Percentiles rank a stretch among this genome's conserved stretches.
Evolutionary conservation across 169 alveolate species (phyloP).

Genomic region (Cryptosporidium bovis): DNA sequence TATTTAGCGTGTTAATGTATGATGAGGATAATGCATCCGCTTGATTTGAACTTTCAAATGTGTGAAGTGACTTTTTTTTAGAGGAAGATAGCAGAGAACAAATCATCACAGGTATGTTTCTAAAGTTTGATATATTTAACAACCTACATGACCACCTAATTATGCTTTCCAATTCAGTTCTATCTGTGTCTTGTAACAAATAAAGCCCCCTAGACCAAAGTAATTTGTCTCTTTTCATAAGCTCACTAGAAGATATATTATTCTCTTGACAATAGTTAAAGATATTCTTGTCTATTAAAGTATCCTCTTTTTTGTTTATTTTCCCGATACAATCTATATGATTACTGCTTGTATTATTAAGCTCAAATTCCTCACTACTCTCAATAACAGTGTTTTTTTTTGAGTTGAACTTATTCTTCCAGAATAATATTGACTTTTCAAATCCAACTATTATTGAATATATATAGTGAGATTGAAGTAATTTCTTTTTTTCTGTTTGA

Average conservation of each 20-base stretch:
- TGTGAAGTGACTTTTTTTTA: conserved; percentile 1
- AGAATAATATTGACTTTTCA: conserved; percentile 50
- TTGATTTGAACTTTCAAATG: conserved; percentile 28
- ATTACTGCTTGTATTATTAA: not conserved
- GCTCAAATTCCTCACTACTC: conserved; percentile 1
- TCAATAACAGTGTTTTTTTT: not conserved
- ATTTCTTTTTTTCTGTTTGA: conserved; percentile 28
- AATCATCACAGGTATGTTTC: conserved; percentile 50
- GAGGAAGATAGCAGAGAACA: conserved; percentile 10
- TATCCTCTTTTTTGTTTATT: not conserved
- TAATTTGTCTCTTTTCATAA: conserved; percentile 65
- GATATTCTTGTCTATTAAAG: conserved; percentile 9
- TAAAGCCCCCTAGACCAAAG: conserved; percentile 66
- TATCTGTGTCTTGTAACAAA: conserved; percentile 41
- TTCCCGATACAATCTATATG: not conserved
- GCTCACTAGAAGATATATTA: conserved; percentile 48
- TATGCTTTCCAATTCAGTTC: conserved; percentile 47
- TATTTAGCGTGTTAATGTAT: not conserved
- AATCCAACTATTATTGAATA: conserved; percentile 67
- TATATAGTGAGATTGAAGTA: conserved; percentile 60
- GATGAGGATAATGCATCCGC: not conserved
- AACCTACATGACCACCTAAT: conserved; percentile 70
- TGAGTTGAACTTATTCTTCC: conserved; percentile 15
- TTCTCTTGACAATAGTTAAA: conserved; percentile 59
- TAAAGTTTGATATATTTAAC: conserved; percentile 45